Base-by-base conservation (phyloP, 2,329 filamentous ascomycete genomes). In the Ramularia collo-cygni region DNA sequence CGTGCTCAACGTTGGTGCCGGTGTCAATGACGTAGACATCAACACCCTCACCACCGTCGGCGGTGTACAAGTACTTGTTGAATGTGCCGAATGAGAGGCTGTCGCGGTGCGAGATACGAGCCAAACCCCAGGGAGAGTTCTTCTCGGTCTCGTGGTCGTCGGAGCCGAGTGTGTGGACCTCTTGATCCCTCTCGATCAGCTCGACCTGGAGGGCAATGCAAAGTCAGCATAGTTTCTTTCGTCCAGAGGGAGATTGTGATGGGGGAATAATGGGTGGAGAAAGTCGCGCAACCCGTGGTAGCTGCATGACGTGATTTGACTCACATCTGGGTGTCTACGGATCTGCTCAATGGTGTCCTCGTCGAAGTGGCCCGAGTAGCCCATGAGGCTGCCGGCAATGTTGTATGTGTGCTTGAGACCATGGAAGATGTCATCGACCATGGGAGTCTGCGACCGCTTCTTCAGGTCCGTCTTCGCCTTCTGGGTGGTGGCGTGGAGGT, bases 21-120 rank as follows among this genome's bases (percentile, higher is more conserved):
- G 92, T 98, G 71, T 98, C 92, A 60, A 98, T 95, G 52, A 98
- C 85, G 63, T 98, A 98, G 61, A 92, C 92, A 68, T 98, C 92
- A 55, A 98, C 92, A 64, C 92, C 93, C 74, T 96, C 89, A 64
- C 92, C 92, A 62, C 85, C 90, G 39, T 93, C 83, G 41, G 77
- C 75, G 42, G 88, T 77, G 66, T 92, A 98, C 27, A 96, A 77
- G 74, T 98, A 98, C 74, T 96, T 95, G 79, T 95, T 96, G 73
- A 92, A 96, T 65, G 79, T 89, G 56, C 85, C 83, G 63, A 98
- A 96, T 64, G 77, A 83, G 53, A 98, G 76, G 50, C 76, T 75
- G 52, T 92, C 75, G 55, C 92, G 86, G 75, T 98, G 92, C 24
- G 92, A 98, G 70, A 98, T 85, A 79, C 92, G 87, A 55, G 93